These are phyloP conservation scores for Malassezia equina DNA, from an alignment of 1,284 basidiomycete genomes.

Conservation along the genomic window DNA sequence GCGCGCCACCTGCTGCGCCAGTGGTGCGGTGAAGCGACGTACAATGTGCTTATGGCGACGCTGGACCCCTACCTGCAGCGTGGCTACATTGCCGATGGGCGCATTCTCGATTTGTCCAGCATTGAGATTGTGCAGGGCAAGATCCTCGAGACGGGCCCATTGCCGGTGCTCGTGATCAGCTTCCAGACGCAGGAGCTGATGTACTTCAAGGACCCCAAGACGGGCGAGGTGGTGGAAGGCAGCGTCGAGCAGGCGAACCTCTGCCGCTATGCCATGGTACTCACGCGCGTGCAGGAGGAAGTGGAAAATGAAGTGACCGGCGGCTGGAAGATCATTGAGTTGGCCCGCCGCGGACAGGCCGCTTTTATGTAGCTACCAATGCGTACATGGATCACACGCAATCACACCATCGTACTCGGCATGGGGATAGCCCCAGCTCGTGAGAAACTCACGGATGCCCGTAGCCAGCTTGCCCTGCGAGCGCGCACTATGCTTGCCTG, in stretches of 20 bases:
- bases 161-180: constrained; percentile 85
- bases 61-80: constrained; percentile 87
- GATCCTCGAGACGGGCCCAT: constrained; percentile 60
- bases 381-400: constrained; percentile 72
- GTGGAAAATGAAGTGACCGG: constrained; percentile 70
- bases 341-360: constrained; percentile 46
- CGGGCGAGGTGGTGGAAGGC: constrained; percentile 73
- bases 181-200: constrained; percentile 91
- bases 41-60: constrained; percentile 88
- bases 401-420: constrained; percentile 79
- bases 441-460: constrained; percentile 76
- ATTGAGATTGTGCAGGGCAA: constrained; percentile 44
- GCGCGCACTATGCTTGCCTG: constrained; percentile 80
- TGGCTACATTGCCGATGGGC: constrained; percentile 56
- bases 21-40: constrained; percentile 92
- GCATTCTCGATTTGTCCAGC: constrained; percentile 36
- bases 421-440: constrained; percentile 78
- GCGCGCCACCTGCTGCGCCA: constrained; percentile 72
- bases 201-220: constrained; percentile 78
- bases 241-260: constrained; percentile 81
- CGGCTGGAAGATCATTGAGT: constrained; percentile 96
- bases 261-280: constrained; percentile 80
- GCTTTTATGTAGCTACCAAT: constrained; percentile 48
- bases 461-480: constrained; percentile 72
- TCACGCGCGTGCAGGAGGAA: constrained; percentile 64